Evolutionary conservation across 2,329 filamentous ascomycete genomes (phyloP).

Genomic region (Microdochium trichocladiopsis): DNA sequence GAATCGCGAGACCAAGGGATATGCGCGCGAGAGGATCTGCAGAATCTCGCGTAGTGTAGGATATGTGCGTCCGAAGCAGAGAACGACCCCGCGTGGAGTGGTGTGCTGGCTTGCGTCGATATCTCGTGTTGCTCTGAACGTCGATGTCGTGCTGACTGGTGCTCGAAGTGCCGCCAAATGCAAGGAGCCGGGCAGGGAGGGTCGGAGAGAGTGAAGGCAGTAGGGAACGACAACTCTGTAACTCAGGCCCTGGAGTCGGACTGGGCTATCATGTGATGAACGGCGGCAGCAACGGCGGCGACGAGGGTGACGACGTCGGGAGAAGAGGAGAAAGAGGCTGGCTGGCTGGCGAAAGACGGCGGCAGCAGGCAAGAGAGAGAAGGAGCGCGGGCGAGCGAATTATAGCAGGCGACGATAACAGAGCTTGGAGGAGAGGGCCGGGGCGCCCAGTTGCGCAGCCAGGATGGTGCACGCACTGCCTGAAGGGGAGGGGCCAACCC

Average conservation of each 20-base stretch:
- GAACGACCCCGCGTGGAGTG: too few relatives aligned
- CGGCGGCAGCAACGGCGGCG: neutral
- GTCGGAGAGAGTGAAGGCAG: neutral
- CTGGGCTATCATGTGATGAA: neutral
- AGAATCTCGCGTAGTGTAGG: too few relatives aligned
- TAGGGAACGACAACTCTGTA: neutral
- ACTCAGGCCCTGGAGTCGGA: neutral
- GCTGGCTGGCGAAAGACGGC: neutral
- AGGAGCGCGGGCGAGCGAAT: constrained; percentile 1
- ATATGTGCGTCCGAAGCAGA: neutral
- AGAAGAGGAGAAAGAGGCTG: neutral
- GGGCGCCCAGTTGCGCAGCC: too few relatives aligned
- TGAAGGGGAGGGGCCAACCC: neutral
- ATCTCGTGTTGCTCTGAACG: neutral
- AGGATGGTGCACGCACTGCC: neutral
- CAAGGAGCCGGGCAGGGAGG: neutral
- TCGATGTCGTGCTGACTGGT: neutral
- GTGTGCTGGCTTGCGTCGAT: neutral
- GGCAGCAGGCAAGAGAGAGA: neutral
- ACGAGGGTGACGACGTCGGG: neutral
- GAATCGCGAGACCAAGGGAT: neutral
- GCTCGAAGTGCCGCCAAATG: neutral
- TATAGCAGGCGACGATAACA: constrained; percentile 1
- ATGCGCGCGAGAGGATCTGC: too few relatives aligned
- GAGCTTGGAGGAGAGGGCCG: neutral